phyloP scores from a whole-genome alignment of 805 yeast species.

The Candida golubevii region DNA sequence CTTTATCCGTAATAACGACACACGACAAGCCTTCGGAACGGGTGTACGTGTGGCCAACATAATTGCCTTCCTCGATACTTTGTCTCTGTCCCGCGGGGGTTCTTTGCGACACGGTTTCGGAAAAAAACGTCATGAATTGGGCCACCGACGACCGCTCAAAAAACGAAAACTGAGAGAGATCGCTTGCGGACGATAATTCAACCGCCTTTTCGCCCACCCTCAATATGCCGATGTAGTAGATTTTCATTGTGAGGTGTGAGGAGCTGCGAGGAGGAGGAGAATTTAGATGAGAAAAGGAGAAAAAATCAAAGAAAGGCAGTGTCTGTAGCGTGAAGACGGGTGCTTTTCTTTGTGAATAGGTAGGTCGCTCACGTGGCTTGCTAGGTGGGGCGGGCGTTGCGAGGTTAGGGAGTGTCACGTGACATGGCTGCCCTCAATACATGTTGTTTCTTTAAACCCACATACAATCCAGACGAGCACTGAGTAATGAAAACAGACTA shows the following conservation, averaged over 20 bases:
- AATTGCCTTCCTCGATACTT: conserved; percentile 85
- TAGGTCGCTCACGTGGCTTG: no score
- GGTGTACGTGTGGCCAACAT: conserved; percentile 88
- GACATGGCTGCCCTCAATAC: no score
- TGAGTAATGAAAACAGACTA: no score
- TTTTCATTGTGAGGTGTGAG: conserved; percentile 55
- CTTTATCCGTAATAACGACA: conserved; percentile 88
- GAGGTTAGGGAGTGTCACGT: no score
- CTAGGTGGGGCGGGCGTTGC: no score
- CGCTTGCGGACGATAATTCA: conserved; percentile 76
- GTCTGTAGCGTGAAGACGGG: no score
- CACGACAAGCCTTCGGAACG: conserved; percentile 90
- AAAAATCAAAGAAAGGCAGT: no score
- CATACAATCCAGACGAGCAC: no score
- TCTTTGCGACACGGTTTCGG: conserved; percentile 85
- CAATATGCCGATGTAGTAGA: conserved; percentile 84
- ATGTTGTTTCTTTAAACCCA: no score
- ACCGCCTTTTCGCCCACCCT: conserved; percentile 64
- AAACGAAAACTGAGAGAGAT: conserved; percentile 80
- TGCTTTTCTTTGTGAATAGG: no score
- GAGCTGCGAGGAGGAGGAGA: no score
- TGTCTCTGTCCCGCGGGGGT: conserved; percentile 90
- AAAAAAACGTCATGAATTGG: conserved; percentile 92
- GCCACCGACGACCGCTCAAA: conserved; percentile 80
- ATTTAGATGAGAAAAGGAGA: no score